A percentile compares a stretch with the other conserved stretches of the same genome.
Evolutionary conservation across 805 yeast species (phyloP).

Genomic region (Candida piceae): DNA sequence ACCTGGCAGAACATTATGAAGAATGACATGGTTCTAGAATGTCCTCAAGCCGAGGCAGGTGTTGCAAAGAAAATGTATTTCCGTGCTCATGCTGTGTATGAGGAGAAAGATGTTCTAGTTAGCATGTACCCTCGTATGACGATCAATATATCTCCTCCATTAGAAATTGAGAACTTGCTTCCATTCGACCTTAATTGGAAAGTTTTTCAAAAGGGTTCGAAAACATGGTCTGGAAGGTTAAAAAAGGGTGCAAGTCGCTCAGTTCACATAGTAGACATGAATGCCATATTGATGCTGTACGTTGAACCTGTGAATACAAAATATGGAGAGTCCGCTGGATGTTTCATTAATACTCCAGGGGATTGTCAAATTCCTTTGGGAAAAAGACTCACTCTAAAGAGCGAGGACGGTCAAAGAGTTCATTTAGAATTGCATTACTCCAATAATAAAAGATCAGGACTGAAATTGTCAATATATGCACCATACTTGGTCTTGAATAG

Average conservation of each 20-base stretch:
- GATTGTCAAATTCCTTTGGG: slow-evolving; percentile 22
- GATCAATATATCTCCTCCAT: slow-evolving; percentile 74
- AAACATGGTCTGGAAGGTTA: slow-evolving; percentile 61
- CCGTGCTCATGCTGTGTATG: slow-evolving; percentile 65
- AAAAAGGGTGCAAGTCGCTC: slow-evolving; percentile 62
- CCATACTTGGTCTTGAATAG: slow-evolving; percentile 83
- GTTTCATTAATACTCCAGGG: slow-evolving; percentile 59
- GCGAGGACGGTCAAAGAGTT: slow-evolving; percentile 63
- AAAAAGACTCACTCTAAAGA: slow-evolving; percentile 45
- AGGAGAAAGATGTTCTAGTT: slow-evolving; percentile 64
- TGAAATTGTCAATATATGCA: slow-evolving; percentile 65
- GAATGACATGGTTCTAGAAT: slow-evolving; percentile 51
- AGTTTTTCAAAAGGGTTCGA: slow-evolving; percentile 68
- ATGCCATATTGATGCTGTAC: slow-evolving; percentile 65
- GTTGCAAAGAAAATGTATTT: slow-evolving; percentile 44
- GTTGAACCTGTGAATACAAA: slow-evolving; percentile 61
- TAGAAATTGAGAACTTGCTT: slow-evolving; percentile 75
- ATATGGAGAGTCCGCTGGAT: slow-evolving; percentile 62
- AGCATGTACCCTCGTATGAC: slow-evolving; percentile 80
- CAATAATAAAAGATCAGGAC: slow-evolving; percentile 47
- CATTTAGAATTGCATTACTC: slow-evolving; percentile 62
- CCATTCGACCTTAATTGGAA: slow-evolving; percentile 78
- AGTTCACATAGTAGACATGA: slow-evolving; percentile 74
- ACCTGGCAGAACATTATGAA: slow-evolving; percentile 60
- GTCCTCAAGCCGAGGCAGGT: slow-evolving; percentile 39